Evolutionary conservation across 768 basidiomycete species (phyloP), one percentile per base, ranked within the genome.

Genomic region (Ramaria rubella): DNA sequence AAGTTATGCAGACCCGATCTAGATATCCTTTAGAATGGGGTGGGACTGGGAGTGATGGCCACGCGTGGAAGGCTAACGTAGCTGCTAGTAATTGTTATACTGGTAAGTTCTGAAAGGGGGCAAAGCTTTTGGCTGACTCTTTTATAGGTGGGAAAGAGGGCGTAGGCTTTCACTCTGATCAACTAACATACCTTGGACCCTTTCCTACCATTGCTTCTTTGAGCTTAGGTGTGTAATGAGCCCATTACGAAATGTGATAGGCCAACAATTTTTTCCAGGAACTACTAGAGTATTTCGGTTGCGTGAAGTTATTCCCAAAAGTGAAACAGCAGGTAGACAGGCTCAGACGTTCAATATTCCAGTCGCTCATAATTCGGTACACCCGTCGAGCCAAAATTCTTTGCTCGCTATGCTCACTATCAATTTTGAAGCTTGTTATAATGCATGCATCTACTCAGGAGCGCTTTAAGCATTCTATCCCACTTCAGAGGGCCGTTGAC

Each of bases 401-500:
- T n/a, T 29, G 12, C 17, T 26, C 55, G 27, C 46, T 21, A 1
- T 34, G 12, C 15, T 14, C 14, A 23, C 31, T n/a, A n/a, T n/a
- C n/a, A n/a, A n/a, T n/a, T n/a, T n/a, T n/a, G n/a, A 43, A 91
- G 88, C 73, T 92, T 33, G 77, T 77, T n/a, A 89, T 92, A 56
- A 92, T 92, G 90, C 90, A 92, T 62, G 87, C 89, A 1, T 81
- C 83, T 15, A 86, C 85, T 58, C 90, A 92, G 73, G 90, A 92
- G 65, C 75, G 73, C 38, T 92, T 86, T 71, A 92, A 92, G 63
- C 88, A 91, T 61, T 77, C 82, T 4, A 77, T 91, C 17, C 89
- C 86, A 19, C 85, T 89, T 1, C 87, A 89, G 59, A 67, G 74
- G 11, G 72, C 79, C 1, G 77, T 92, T 38, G 90, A 92, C 63